phyloP scores from a whole-genome alignment of 1,139 yeast species.

The Yamadazyma mexicana region DNA sequence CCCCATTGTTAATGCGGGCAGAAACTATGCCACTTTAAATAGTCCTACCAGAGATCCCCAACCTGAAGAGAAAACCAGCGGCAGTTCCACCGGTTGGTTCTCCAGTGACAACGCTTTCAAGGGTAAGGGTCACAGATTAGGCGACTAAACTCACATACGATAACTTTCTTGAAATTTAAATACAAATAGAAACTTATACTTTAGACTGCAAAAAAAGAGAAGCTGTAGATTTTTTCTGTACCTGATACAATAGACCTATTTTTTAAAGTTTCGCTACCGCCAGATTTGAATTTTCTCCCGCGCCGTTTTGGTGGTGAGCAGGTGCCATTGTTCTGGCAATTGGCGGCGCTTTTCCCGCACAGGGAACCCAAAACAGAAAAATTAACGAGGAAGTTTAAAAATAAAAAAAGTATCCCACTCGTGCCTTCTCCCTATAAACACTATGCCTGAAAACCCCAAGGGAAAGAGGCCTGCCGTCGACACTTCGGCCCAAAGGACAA shows the following conservation, averaged over 20 bases:
- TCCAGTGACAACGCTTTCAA: constrained; percentile 4
- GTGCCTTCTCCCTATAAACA: neutral
- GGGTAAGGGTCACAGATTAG: constrained; percentile 10
- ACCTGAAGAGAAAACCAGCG: neutral
- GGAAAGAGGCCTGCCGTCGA: constrained; percentile 5
- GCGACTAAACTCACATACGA: no score
- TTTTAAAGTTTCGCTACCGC: no score
- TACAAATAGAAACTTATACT: no score
- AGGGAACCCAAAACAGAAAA: neutral
- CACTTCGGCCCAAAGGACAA: neutral
- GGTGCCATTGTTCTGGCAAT: neutral
- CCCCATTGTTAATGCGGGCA: constrained; percentile 18
- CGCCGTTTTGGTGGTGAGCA: no score
- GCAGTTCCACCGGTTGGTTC: constrained; percentile 4
- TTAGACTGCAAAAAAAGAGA: no score
- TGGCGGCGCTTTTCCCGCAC: neutral
- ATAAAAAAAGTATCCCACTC: neutral
- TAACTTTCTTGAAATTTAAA: no score
- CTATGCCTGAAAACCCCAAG: constrained; percentile 6
- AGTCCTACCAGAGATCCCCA: neutral
- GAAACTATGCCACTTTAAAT: neutral
- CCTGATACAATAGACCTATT: neutral
- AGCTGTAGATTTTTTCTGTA: no score
- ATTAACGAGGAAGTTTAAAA: neutral
- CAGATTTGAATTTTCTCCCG: no score